Evolutionary conservation across 139 green algal species (phyloP).

Genomic region (Chara braunii): DNA sequence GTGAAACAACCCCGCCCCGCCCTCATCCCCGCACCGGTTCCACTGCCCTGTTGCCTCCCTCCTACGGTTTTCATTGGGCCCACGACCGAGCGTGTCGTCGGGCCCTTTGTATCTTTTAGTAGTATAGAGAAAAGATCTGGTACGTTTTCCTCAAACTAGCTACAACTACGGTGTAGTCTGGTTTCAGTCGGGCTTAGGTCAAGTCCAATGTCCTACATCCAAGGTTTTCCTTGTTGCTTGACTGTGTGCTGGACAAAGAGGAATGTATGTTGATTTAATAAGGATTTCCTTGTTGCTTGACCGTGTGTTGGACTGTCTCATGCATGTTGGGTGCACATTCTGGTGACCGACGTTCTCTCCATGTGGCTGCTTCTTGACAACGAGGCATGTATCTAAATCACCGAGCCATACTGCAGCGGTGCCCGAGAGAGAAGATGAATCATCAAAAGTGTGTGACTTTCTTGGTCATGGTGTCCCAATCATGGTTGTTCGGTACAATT

Average conservation of each 20-base stretch:
- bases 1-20: too few relatives aligned
- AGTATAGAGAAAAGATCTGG: too few relatives aligned
- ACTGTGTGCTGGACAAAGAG: too few relatives aligned
- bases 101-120: too few relatives aligned
- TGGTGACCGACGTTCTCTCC: constrained; percentile 53
- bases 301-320: not conserved
- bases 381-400: constrained; percentile 55
- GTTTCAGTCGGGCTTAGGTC: too few relatives aligned
- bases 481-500: constrained; percentile 57
- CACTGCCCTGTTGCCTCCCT: too few relatives aligned
- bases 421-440: constrained; percentile 45
- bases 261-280: not conserved
- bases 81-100: too few relatives aligned
- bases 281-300: not conserved
- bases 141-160: too few relatives aligned
- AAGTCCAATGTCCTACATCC: too few relatives aligned
- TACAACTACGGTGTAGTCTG: too few relatives aligned
- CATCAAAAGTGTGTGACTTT: constrained; percentile 29
- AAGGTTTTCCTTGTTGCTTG: not conserved
- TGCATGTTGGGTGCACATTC: constrained; percentile 45
- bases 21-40: too few relatives aligned
- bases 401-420: constrained; percentile 52
- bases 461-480: constrained; percentile 61
- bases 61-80: too few relatives aligned
- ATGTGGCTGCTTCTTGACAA: constrained; percentile 62